phyloP scores from a whole-genome alignment of 768 basidiomycete species.

The Candolleomyces aberdarensis region DNA sequence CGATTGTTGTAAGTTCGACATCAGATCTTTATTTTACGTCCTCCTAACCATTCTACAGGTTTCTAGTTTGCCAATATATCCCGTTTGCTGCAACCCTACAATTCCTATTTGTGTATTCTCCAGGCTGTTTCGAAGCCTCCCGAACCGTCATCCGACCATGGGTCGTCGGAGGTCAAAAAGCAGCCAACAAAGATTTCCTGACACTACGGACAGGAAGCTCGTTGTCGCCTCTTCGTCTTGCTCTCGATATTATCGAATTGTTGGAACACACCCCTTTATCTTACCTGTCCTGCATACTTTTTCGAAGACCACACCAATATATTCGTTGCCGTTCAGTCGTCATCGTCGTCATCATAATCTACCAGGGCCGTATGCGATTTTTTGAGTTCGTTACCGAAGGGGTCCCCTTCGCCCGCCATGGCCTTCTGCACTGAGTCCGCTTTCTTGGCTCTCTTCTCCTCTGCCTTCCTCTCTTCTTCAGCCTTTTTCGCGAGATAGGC shows the following conservation, averaged over 20 bases:
- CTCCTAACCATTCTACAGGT: constrained; percentile 4
- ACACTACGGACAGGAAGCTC: constrained; percentile 9
- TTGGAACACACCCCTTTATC: constrained; percentile 20
- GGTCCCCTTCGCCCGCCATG: constrained; percentile 52
- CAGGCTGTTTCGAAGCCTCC: constrained; percentile 45
- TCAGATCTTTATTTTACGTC: constrained; percentile 21
- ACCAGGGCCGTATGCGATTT: constrained; percentile 37
- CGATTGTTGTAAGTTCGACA: constrained; percentile 66
- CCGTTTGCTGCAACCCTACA: too few relatives aligned
- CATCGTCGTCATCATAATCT: constrained; percentile 63
- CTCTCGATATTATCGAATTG: not conserved
- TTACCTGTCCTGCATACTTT: not conserved
- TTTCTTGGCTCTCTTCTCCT: constrained; percentile 66
- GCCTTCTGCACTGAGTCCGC: constrained; percentile 44
- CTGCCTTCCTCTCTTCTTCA: constrained; percentile 68
- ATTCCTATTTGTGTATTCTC: not conserved
- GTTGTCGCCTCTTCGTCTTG: constrained; percentile 8
- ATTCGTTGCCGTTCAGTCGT: constrained; percentile 36
- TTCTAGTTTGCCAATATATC: not conserved
- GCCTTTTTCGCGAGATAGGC: constrained; percentile 71
- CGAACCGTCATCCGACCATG: constrained; percentile 23
- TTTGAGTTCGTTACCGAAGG: constrained; percentile 60
- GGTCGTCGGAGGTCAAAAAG: constrained; percentile 33
- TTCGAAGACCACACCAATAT: constrained; percentile 3
- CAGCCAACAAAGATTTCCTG: constrained; percentile 29